These are phyloP conservation scores for Debaryomyces castellii DNA, from an alignment of 805 yeast genomes.

Conservation along the genomic window DNA sequence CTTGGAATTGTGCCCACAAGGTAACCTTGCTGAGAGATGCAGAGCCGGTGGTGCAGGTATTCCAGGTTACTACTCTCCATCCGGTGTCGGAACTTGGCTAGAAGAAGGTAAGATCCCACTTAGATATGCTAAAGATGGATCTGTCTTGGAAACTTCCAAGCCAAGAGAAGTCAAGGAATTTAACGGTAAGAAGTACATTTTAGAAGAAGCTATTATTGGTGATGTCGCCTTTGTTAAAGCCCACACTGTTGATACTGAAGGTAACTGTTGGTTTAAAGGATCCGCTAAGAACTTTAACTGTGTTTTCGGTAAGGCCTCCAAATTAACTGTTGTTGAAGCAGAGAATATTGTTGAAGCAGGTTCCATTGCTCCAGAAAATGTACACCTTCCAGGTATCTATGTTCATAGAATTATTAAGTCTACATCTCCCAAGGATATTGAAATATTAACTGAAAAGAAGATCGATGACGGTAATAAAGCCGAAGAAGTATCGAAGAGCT, in stretches of 20 bases:
- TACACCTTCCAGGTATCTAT: slow-evolving; percentile 48
- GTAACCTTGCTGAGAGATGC: slow-evolving; percentile 49
- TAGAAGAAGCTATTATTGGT: slow-evolving; percentile 45
- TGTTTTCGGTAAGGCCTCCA: slow-evolving; percentile 46
- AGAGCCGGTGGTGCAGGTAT: slow-evolving; percentile 50
- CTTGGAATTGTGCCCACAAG: slow-evolving; percentile 51
- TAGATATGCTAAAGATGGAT: slow-evolving; percentile 32
- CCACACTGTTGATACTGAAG: slow-evolving; percentile 44
- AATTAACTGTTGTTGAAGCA: slow-evolving; percentile 49
- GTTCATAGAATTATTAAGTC: slow-evolving; percentile 42
- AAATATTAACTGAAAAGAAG: slow-evolving; percentile 22
- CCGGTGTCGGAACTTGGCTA: slow-evolving; percentile 54
- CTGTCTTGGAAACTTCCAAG: slow-evolving; percentile 30
- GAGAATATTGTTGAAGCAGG: slow-evolving; percentile 50
- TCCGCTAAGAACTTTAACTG: slow-evolving; percentile 48
- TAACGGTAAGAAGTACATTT: slow-evolving; percentile 40
- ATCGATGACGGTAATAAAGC: neutral
- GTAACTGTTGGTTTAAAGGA: slow-evolving; percentile 48
- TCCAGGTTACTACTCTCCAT: slow-evolving; percentile 49
- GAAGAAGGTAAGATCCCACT: slow-evolving; percentile 49
- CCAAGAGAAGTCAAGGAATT: slow-evolving; percentile 46
- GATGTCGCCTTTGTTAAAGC: slow-evolving; percentile 52
- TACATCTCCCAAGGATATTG: slow-evolving; percentile 43
- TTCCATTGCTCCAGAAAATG: slow-evolving; percentile 41
- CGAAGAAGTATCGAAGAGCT: slow-evolving; percentile 6